A percentile compares a stretch with the other conserved stretches of the same genome.
These are phyloP conservation scores for Singerocomus rubriflavus DNA, from an alignment of 1,284 basidiomycete species.

Conservation along the genomic window DNA sequence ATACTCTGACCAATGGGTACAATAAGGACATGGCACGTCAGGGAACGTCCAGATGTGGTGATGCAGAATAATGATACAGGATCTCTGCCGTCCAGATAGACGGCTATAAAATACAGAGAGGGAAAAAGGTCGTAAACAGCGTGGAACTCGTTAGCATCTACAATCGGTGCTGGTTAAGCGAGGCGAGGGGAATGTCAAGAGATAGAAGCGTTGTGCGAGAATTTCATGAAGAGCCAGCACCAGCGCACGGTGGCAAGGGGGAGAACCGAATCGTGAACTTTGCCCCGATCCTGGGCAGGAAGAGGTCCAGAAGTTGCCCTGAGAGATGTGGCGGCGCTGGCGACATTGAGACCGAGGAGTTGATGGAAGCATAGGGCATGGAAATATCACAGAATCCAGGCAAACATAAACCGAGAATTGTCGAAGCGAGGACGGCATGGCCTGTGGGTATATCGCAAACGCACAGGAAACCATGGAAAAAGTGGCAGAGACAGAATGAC, in stretches of 20 bases:
- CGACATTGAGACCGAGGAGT: constrained; percentile 23
- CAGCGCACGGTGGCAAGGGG: constrained; percentile 1
- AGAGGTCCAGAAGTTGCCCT: constrained; percentile 18
- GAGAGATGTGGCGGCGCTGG: constrained; percentile 4
- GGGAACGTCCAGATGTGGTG: constrained; percentile 27
- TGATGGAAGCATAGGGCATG: constrained; percentile 26
- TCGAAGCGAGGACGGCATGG: constrained; percentile 17
- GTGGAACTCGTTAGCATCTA: constrained; percentile 29
- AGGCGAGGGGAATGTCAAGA: constrained; percentile 1
- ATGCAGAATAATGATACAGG: constrained; percentile 37
- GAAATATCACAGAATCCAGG: constrained; percentile 19
- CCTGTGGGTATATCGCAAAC: constrained; percentile 25
- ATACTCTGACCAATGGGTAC: constrained; percentile 25
- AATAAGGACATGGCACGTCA: constrained; percentile 22
- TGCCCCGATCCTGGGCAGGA: constrained; percentile 4
- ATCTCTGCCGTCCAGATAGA: constrained; percentile 19
- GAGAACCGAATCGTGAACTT: constrained; percentile 2
- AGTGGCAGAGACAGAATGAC: constrained; percentile 16
- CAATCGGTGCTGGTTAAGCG: constrained; percentile 5
- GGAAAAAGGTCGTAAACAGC: constrained; percentile 22
- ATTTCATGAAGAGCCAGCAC: constrained; percentile 10
- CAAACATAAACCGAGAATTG: constrained; percentile 20
- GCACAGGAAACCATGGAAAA: constrained; percentile 12
- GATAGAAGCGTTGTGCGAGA: constrained; percentile 1
- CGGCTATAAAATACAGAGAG: constrained; percentile 28